A percentile compares a stretch with the other conserved stretches of the same genome.
These are phyloP conservation scores for Uromyces viciae-fabae DNA, from an alignment of 1,284 basidiomycete genomes.

Conservation along the genomic window DNA sequence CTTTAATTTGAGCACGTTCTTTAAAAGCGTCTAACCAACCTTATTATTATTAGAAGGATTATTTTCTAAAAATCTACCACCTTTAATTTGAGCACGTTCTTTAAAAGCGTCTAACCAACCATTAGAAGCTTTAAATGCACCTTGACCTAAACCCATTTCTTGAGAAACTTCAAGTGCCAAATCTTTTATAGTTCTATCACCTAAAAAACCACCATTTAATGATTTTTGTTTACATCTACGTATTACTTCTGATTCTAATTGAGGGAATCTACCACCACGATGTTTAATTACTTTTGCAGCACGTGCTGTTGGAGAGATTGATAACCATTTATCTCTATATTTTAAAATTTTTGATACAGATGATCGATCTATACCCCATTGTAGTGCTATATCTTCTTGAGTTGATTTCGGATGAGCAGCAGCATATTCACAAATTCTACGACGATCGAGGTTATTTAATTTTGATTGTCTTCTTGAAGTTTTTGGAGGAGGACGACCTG, in stretches of 20 bases:
- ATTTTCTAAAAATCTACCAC: slow-evolving; percentile 48
- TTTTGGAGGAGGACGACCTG: slow-evolving; percentile 78
- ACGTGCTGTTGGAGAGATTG: slow-evolving; percentile 62
- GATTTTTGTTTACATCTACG: slow-evolving; percentile 64
- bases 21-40: slow-evolving; percentile 92
- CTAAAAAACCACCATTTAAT: slow-evolving; percentile 61
- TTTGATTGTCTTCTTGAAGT: slow-evolving; percentile 64
- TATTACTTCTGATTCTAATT: slow-evolving; percentile 66
- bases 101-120: slow-evolving; percentile 92
- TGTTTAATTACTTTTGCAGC: slow-evolving; percentile 64
- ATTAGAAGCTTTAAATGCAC: slow-evolving; percentile 78
- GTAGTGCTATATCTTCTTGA: slow-evolving; percentile 74
- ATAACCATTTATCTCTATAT: slow-evolving; percentile 73
- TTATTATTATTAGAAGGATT: no score
- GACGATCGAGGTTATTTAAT: slow-evolving; percentile 69
- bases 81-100: slow-evolving; percentile 65
- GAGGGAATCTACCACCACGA: slow-evolving; percentile 63
- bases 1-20: slow-evolving; percentile 65
- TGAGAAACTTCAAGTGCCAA: slow-evolving; percentile 69
- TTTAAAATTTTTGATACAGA: slow-evolving; percentile 92
- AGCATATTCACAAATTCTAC: slow-evolving; percentile 73
- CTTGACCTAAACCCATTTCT: slow-evolving; percentile 61
- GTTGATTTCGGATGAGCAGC: slow-evolving; percentile 55
- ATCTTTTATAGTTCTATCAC: slow-evolving; percentile 67
- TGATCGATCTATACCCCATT: slow-evolving; percentile 77